A percentile compares a stretch with the other conserved stretches of the same genome.
Conservation (phyloP, 805 yeast genomes). For the Isabelozyma pseudorhagii region DNA sequence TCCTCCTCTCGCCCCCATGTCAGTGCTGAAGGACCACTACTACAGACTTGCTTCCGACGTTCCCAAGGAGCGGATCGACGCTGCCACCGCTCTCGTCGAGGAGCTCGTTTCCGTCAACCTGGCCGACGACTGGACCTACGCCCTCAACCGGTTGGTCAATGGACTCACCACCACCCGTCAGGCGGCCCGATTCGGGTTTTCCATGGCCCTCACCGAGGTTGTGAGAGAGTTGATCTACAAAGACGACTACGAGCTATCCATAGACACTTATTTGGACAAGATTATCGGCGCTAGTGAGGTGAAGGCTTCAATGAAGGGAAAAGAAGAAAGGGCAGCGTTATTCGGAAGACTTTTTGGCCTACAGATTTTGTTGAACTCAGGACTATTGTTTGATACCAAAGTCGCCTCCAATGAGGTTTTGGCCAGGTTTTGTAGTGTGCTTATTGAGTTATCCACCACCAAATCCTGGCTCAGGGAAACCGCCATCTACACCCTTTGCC, state of each 20-base stretch:
- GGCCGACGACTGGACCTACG: constrained; percentile 74
- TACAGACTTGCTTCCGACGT: constrained; percentile 75
- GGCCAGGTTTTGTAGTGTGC: constrained; percentile 37
- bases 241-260: constrained; percentile 27
- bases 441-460: constrained; percentile 54
- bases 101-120: constrained; percentile 48
- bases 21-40: constrained; percentile 72
- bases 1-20: constrained; percentile 22
- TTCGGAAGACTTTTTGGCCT: constrained; percentile 87
- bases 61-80: constrained; percentile 64
- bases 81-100: constrained; percentile 64
- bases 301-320: constrained; percentile 57
- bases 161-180: constrained; percentile 83
- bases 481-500: constrained; percentile 65
- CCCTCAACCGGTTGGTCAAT: constrained; percentile 69
- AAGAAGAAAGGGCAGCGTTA: constrained; percentile 72
- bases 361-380: constrained; percentile 61
- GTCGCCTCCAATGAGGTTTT: constrained; percentile 10
- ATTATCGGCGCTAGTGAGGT: constrained; percentile 33
- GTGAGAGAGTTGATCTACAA: constrained; percentile 31
- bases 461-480: constrained; percentile 90
- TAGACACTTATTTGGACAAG: constrained; percentile 33
- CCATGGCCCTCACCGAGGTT: constrained; percentile 80
- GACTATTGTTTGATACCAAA: constrained; percentile 18
- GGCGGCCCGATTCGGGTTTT: constrained; percentile 82